phyloP scores from a whole-genome alignment of 768 basidiomycete species.

The Suillus americanus region DNA sequence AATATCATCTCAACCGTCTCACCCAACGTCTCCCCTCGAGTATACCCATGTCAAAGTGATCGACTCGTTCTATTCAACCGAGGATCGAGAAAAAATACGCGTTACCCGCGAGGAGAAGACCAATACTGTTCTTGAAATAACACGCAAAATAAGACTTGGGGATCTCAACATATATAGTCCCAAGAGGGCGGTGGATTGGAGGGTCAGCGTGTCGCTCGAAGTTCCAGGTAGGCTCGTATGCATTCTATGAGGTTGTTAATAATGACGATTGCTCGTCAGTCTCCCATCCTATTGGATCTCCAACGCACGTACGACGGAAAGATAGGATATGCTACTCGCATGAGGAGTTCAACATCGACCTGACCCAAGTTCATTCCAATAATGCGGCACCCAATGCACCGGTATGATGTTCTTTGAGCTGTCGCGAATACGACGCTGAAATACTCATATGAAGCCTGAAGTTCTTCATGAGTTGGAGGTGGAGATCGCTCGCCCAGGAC shows the following conservation, averaged over 20 bases:
- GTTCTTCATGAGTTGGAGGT: conserved; percentile 86
- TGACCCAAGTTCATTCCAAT: conserved; percentile 83
- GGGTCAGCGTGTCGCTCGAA: conserved; percentile 92
- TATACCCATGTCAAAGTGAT: conserved; percentile 78
- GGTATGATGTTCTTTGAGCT: conserved; percentile 37
- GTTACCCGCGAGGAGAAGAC: conserved; percentile 84
- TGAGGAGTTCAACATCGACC: conserved; percentile 89
- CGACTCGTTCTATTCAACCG: conserved; percentile 71
- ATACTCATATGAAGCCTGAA: conserved; percentile 43
- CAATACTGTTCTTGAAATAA: conserved; percentile 58
- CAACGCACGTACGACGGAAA: conserved; percentile 69
- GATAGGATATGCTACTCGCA: conserved; percentile 93
- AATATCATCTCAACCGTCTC: conserved; percentile 49
- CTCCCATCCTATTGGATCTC: conserved; percentile 62
- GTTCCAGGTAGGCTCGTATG: conserved; percentile 61
- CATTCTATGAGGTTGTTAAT: conserved; percentile 2
- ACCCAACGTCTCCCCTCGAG: conserved; percentile 57
- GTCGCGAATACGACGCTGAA: not conserved
- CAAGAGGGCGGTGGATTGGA: conserved; percentile 83
- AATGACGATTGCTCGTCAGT: conserved; percentile 38
- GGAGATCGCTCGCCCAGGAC: conserved; percentile 73
- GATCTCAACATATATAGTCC: conserved; percentile 88
- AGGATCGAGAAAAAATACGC: conserved; percentile 63
- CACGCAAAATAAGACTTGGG: conserved; percentile 81
- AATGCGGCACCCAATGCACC: conserved; percentile 41